Evolutionary conservation across 1,139 yeast species (phyloP).

Genomic region (Nakaseomyces delphensis): DNA sequence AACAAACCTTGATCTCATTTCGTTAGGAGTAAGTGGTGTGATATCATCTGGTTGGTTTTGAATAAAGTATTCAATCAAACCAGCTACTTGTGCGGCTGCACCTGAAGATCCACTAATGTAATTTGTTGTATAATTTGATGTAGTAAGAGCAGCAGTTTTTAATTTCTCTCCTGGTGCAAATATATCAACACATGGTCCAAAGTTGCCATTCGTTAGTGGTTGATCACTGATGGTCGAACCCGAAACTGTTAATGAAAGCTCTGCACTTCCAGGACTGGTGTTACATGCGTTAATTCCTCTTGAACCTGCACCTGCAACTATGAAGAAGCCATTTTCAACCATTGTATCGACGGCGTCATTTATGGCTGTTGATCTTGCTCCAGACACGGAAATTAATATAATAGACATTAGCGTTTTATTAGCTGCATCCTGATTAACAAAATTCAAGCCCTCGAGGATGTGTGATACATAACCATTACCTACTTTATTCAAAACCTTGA

Average conservation of each 20-base stretch:
- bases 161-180: constrained; percentile 80
- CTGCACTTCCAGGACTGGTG: constrained; percentile 74
- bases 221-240: constrained; percentile 68
- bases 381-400: constrained; percentile 86
- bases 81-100: constrained; percentile 98
- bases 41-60: constrained; percentile 60
- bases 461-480: constrained; percentile 79
- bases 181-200: constrained; percentile 76
- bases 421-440: constrained; percentile 40
- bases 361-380: constrained; percentile 73
- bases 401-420: constrained; percentile 61
- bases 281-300: constrained; percentile 78
- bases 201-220: constrained; percentile 74
- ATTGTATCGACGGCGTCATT: constrained; percentile 82
- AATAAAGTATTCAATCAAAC: constrained; percentile 78
- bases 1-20: background rate
- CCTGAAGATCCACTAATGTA: constrained; percentile 94
- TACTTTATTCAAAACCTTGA: constrained; percentile 65
- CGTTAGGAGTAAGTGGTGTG: background rate
- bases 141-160: constrained; percentile 36
- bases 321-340: constrained; percentile 67
- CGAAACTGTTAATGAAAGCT: constrained; percentile 70
- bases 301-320: constrained; percentile 87
- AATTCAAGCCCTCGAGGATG: constrained; percentile 74
- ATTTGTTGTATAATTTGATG: constrained; percentile 72